Conservation (phyloP, 164 flowering plant species). For the Paratinospora sagittata region DNA sequence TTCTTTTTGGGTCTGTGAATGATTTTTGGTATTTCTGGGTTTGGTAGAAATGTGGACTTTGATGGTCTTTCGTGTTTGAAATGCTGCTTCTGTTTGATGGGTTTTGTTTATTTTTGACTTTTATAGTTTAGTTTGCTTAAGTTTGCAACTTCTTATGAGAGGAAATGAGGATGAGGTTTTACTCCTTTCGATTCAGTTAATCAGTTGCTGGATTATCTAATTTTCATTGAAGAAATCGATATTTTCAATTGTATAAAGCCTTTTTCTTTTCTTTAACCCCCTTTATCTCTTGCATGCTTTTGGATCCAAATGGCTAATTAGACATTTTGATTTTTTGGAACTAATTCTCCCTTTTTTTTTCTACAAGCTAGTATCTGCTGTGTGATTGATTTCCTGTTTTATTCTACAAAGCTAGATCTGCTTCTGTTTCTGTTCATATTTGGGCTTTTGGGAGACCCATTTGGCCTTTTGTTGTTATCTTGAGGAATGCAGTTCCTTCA, state of each 20-base stretch:
- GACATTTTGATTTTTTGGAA: constrained; percentile 11
- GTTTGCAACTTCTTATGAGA: neutral
- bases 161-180: constrained; percentile 5
- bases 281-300: neutral
- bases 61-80: constrained; percentile 2
- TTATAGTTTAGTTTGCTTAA: neutral
- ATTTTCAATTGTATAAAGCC: neutral
- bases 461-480: constrained; percentile 11
- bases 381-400: neutral
- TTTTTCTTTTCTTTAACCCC: neutral
- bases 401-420: constrained; percentile 12
- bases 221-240: neutral
- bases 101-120: constrained; percentile 11
- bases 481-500: neutral
- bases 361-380: neutral
- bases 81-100: constrained; percentile 17
- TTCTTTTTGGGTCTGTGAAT: constrained; percentile 8
- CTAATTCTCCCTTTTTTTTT: neutral
- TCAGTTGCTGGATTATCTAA: constrained; percentile 6
- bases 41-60: constrained; percentile 6
- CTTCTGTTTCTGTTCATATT: neutral
- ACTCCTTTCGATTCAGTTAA: constrained; percentile 16
- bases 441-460: neutral
- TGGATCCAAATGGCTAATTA: too few species aligned
- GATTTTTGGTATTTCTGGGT: constrained; percentile 6